Base-by-base conservation (phyloP, 176 grass and related monocot genomes). In the Zoysia japonica region DNA sequence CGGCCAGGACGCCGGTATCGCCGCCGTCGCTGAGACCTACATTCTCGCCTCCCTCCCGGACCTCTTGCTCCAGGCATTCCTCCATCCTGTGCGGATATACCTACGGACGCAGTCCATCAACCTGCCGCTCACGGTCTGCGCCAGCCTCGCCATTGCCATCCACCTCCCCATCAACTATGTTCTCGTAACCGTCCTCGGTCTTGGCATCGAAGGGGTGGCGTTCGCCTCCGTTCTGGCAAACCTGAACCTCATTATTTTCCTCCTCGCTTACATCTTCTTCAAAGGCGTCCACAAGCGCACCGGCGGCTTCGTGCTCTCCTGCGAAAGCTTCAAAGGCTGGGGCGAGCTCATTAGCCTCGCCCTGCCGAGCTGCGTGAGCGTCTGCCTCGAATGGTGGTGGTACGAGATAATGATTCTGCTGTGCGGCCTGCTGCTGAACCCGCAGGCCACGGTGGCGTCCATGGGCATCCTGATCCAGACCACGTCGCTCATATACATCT, bases 331-430 rank as follows among this genome's bases (percentile, higher is more conserved):
- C 68, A 81, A 64, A 0, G 90, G 85, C 0, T 97, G 93, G 93
- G 85, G 80, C 28, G 84, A 91, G 42, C 90, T 97, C n/a, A 45
- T 93, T 0, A 64, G 69, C 50, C 88, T 97, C 0, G 93, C 93
- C 0, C 54, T 97, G 46, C 90, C 93, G 6, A 95, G 93, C 72
- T 95, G 93, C 75, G 52, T 95, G 9, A 89, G 87, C 72, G 92
- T 95, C 16, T 97, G 94, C 69, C 80, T 97, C 6, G 94, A 97
- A 80, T 97, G 94, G 94, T 97, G 94, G 94, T 97, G 91, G 91
- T 97, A 97, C 59, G 94, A 97, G 88, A 94, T 97, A 82, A 97
- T 97, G 94, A 94, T 94, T 69, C 81, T 97, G 50, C 79, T 97
- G 28, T 97, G 93, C 61, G 93, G 93, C 4, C 88, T 97, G 54